Base-by-base conservation (phyloP, 2,329 filamentous ascomycete species). In the Esteya vermicola region DNA sequence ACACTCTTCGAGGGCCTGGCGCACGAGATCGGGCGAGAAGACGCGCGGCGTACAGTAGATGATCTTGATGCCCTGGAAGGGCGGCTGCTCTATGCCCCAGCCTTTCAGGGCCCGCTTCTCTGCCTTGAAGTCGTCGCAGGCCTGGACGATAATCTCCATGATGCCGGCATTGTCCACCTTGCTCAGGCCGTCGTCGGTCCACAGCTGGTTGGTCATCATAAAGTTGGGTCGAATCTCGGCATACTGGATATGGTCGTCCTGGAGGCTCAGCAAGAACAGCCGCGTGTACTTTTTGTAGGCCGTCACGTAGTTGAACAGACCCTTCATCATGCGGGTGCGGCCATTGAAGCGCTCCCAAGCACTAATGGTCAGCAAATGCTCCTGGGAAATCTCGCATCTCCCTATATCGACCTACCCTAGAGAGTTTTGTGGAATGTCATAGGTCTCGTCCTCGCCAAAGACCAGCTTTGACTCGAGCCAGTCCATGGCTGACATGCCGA, bases 221-320 rank as follows among this genome's bases (percentile, higher is more conserved):
- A 83, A 74, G 57, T 81, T 83, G 3, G 77, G 78, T 22, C 79
- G 67, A 31, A 83, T 71, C 56, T 84, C 79, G 22, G 77, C 78
- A 49, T 82, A 83, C 57, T 79, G 78, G 47, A 84, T 76, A 33
- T 72, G 72, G 51, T 83, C 77, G 6, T 61, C 51, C 19, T 75
- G 67, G 53, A 83, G 76, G 44, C 75, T 70, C 42, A 75, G 60
- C 10, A 82, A 70, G 18, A 72, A 74, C 4, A 60, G 53, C 9
- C 62, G 58, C 3, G 77, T 79, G 48, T 84, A 84, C 53, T 58
- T 61, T 35, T 62, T 60, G 51, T 76, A 82, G 4, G 76, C 75
- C 4, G 61, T 64, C 51, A 75, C 68, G 48, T 82, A 82, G 52
- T 78, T 79, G 50, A 82, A 69, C 0, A 84, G 61, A 0, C 79